These are phyloP conservation scores for Triangularia verruculosa DNA, from an alignment of 2,329 filamentous ascomycete genomes.

Conservation along the genomic window DNA sequence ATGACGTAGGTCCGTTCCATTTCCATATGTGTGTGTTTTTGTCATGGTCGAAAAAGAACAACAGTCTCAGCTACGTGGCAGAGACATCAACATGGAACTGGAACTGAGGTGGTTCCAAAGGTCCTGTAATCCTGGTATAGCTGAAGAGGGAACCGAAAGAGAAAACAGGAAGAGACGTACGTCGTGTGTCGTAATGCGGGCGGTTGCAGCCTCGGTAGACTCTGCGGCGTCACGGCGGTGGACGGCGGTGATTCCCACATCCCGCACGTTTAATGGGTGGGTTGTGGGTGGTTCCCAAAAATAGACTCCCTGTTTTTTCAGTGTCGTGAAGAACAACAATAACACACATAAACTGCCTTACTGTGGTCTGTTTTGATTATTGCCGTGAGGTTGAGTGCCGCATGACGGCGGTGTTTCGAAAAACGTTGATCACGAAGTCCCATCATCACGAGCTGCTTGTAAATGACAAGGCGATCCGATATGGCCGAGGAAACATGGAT, in stretches of 20 bases:
- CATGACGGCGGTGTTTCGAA: background rate
- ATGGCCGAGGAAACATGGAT: background rate
- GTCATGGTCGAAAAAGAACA: background rate
- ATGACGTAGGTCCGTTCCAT: background rate
- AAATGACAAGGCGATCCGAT: background rate
- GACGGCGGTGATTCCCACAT: background rate
- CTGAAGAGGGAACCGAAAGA: background rate
- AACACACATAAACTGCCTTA: background rate
- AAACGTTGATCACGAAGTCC: background rate
- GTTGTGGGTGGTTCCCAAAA: background rate
- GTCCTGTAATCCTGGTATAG: background rate
- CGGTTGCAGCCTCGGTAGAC: background rate
- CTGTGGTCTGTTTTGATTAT: background rate
- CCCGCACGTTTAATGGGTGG: background rate
- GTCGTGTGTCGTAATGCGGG: background rate
- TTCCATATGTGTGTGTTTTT: no score
- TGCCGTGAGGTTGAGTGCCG: background rate
- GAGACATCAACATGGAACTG: background rate
- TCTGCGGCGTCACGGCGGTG: background rate
- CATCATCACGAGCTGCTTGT: background rate
- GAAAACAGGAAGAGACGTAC: background rate
- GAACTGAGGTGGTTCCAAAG: background rate
- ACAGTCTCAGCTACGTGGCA: background rate
- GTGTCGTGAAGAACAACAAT: background rate
- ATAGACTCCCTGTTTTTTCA: background rate